Base-by-base conservation (phyloP, 1,284 basidiomycete genomes). In the Cutaneotrichosporon sp. region DNA sequence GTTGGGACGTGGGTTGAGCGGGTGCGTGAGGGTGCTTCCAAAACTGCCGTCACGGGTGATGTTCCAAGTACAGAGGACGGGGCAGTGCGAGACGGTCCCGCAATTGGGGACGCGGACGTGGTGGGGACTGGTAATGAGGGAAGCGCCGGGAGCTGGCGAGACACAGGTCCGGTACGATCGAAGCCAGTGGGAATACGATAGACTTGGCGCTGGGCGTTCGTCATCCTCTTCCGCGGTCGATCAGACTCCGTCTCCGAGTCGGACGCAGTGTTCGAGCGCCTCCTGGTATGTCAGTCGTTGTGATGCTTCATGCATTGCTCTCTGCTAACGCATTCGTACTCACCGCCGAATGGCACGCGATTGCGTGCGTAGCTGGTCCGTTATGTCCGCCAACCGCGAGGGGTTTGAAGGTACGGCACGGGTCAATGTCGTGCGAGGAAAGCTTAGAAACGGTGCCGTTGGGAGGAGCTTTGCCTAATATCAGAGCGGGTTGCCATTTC, bases 211-310 rank as follows among this genome's bases (percentile, higher is more conserved):
- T 35, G 44, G 2, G 44, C 44, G 5, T 24, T 24, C 2, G 44
- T 26, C 32, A 26, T 34, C 7, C 44, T 20, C 14, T 31, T 31
- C 14, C 27, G 27, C 29, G 19, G 27, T 17, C 27, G 42, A 24
- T 31, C 42, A 8, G 68, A 71, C 47, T 72, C 68, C 1, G 65
- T 68, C 26, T 70, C 68, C 3, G 63, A 65, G 37, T 69, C 68
- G 9, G 51, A 50, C 6, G 44, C 33, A 1, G 48, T 51, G 27
- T 33, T 32, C 1, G 59, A 61, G 16, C 63, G 63, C 49, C 61
- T 63, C 34, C 65, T 67, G 38, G n/a, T 2, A 0, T 10, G 25
- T 49, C 46, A 54, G 46, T n/a, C n/a, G n/a, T n/a, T n/a, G n/a
- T n/a, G n/a, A n/a, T n/a, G n/a, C n/a, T n/a, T n/a, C n/a, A n/a